Evolutionary conservation across 495 filamentous ascomycete species (phyloP), one percentile per base, ranked within the genome.

Genomic region (Thozetella sp.): DNA sequence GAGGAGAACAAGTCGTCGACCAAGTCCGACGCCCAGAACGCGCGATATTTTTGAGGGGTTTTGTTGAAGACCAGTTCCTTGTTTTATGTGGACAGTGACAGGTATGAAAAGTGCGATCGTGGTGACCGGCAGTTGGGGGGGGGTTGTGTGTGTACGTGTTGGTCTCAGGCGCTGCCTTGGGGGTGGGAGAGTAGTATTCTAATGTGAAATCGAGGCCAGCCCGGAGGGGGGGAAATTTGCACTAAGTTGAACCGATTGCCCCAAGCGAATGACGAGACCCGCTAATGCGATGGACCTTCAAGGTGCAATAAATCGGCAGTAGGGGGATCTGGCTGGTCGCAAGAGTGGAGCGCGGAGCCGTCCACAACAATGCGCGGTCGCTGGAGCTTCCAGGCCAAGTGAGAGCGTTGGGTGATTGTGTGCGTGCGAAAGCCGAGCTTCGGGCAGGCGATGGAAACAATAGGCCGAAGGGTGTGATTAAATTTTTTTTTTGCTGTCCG

Each of bases 391-490:
- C n/a, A n/a, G n/a, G 37, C 40, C 54, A 23, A 34, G 40, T 56
- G 25, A 46, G 40, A 51, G 37, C 40, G 51, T 34, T 51, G 51
- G 52, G 40, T 52, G 25, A 25, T 25, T 25, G 37, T 22, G 48
- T 20, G 52, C 52, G 57, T 25, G 2, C 24, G n/a, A 22, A 25
- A 25, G 53, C 25, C 15, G 26, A 51, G 57, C 27, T 30, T n/a
- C n/a, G n/a, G 43, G 43, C 20, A 48, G 43, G 9, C n/a, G 10
- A 9, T n/a, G 55, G 74, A 74, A 69, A 70, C 65, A 72, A 75
- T 65, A 66, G 72, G 51, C 65, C 67, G 73, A 73, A 76, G n/a
- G n/a, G n/a, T 75, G 63, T 56, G 67, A 75, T 68, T 69, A 72
- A 73, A 67, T 63, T 63, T 63, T 56, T 69, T 71, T 66, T 70